Conservation (phyloP, 1,139 yeast genomes). For the Yamadazyma mexicana region DNA sequence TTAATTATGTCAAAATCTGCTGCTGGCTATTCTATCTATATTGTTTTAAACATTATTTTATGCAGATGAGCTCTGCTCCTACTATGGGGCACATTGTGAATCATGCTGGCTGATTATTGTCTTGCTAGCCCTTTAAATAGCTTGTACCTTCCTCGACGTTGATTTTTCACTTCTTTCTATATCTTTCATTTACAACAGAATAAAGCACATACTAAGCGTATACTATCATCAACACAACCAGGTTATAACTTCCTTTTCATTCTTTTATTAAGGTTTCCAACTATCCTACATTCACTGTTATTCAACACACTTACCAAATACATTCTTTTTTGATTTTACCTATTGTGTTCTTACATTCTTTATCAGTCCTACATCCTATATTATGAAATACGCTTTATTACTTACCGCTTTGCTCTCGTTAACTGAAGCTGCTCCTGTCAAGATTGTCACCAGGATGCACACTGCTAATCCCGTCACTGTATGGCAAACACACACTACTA, state of each 20-base stretch:
- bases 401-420: conserved; percentile 21
- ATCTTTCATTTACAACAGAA: no score
- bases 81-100: neutral
- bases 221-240: no score
- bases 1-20: no score
- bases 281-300: neutral
- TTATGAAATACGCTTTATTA: conserved; percentile 18
- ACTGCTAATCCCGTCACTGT: conserved; percentile 34
- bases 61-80: neutral
- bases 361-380: no score
- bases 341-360: neutral
- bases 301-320: neutral
- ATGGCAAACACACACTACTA: conserved; percentile 20
- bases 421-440: conserved; percentile 29
- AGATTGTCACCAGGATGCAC: conserved; percentile 25
- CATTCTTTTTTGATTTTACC: conserved; percentile 1
- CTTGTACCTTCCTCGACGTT: no score
- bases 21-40: no score
- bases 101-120: no score
- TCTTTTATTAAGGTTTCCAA: neutral
- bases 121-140: no score
- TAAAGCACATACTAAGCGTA: no score
- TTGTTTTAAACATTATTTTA: no score
- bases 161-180: no score
- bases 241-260: neutral